Percentiles rank a stretch among this genome's conserved stretches.
These are phyloP conservation scores for Collybia nuda DNA, from an alignment of 768 basidiomycete genomes.

Conservation along the genomic window DNA sequence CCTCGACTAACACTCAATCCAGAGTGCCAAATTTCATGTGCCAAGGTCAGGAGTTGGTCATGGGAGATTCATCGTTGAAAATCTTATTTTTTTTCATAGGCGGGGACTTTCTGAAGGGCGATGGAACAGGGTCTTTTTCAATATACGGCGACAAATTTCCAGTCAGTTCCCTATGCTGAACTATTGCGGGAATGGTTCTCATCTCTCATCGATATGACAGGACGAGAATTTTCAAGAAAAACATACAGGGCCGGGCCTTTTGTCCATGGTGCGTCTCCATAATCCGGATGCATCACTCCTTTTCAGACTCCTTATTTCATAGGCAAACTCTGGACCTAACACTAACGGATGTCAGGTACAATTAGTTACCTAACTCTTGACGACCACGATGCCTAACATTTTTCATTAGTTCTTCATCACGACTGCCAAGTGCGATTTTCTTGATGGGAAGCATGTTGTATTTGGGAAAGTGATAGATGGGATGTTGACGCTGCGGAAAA, in stretches of 20 bases:
- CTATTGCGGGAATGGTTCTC: background rate
- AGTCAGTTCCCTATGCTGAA: constrained; percentile 39
- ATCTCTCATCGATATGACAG: constrained; percentile 35
- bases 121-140: constrained; percentile 96
- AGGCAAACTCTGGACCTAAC: constrained; percentile 95
- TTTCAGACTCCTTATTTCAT: constrained; percentile 3
- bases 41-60: constrained; percentile 58
- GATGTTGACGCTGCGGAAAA: constrained; percentile 93
- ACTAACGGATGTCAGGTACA: constrained; percentile 89
- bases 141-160: constrained; percentile 95
- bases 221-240: constrained; percentile 96
- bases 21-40: constrained; percentile 96
- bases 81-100: constrained; percentile 39
- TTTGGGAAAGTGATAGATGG: constrained; percentile 91
- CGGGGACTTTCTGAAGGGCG: constrained; percentile 92
- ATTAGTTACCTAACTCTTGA: background rate
- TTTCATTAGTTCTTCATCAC: constrained; percentile 91
- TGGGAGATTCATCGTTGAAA: background rate
- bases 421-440: constrained; percentile 90
- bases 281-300: background rate
- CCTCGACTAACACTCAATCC: constrained; percentile 11
- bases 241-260: constrained; percentile 80
- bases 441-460: constrained; percentile 93
- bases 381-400: background rate
- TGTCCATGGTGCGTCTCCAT: constrained; percentile 77